These are phyloP conservation scores for Ustilago hordei DNA, from an alignment of 1,284 basidiomycete species.

Conservation along the genomic window DNA sequence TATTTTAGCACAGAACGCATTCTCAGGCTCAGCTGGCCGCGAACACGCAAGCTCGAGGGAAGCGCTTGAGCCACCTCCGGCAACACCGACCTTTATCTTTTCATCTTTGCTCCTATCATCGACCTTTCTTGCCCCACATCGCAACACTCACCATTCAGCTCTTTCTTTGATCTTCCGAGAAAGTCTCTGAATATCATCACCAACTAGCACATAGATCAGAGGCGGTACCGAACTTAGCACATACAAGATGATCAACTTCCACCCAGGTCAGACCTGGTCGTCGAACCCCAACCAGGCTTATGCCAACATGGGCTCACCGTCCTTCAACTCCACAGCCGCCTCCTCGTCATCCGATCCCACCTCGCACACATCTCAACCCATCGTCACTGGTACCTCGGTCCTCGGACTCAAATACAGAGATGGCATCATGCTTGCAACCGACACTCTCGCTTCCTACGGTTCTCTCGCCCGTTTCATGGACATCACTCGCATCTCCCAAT, in stretches of 20 bases:
- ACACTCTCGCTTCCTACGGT: conserved; percentile 97
- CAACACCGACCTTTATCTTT: background rate
- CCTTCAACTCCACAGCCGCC: conserved; percentile 67
- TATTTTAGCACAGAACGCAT: conserved; percentile 21
- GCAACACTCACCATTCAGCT: background rate
- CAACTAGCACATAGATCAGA: background rate
- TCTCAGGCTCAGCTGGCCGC: conserved; percentile 6
- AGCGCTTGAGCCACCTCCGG: conserved; percentile 39
- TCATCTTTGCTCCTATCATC: background rate
- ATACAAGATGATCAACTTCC: conserved; percentile 40
- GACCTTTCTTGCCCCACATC: background rate
- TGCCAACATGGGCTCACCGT: conserved; percentile 23
- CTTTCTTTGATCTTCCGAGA: background rate
- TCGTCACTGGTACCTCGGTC: conserved; percentile 96
- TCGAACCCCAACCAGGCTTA: conserved; percentile 40
- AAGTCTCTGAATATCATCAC: background rate
- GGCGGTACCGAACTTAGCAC: background rate
- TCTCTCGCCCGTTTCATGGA: conserved; percentile 97
- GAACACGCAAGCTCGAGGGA: conserved; percentile 41
- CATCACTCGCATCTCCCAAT: conserved; percentile 84
- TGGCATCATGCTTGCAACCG: conserved; percentile 98
- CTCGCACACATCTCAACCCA: conserved; percentile 77
- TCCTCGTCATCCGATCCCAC: conserved; percentile 41
- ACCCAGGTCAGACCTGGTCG: conserved; percentile 56
- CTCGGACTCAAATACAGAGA: conserved; percentile 94